Conservation (phyloP, 495 filamentous ascomycete genomes). For the Amphirosellinia nigrospora region DNA sequence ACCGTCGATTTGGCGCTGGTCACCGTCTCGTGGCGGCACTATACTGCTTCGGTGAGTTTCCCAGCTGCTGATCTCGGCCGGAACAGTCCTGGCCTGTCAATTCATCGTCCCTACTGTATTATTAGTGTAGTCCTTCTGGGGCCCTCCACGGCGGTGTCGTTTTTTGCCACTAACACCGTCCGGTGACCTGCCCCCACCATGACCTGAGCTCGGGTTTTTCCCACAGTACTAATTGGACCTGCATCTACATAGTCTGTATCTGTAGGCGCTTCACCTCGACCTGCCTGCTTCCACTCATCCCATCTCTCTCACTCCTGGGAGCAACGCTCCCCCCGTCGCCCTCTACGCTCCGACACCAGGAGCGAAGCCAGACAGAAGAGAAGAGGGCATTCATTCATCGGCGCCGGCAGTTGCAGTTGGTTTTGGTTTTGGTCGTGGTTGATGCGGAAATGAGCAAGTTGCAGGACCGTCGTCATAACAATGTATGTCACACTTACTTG, state of each 20-base stretch:
- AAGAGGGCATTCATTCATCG: conserved; percentile 14
- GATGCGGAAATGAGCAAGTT: conserved; percentile 38
- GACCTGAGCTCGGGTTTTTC: conserved; percentile 38
- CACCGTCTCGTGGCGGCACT: conserved; percentile 26
- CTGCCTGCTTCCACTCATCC: conserved; percentile 13
- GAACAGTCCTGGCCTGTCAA: conserved; percentile 30
- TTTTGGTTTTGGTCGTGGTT: no score
- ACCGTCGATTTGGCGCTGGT: conserved; percentile 21
- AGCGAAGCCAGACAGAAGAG: conserved; percentile 13
- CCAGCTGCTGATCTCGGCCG: conserved; percentile 29
- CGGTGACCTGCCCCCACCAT: conserved; percentile 45
- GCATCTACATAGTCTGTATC: no score
- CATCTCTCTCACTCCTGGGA: conserved; percentile 22
- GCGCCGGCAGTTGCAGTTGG: not conserved
- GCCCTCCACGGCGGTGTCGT: conserved; percentile 35
- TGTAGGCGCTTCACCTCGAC: conserved; percentile 11
- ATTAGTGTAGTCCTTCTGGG: conserved; percentile 26
- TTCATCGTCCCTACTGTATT: conserved; percentile 23
- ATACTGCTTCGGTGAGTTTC: conserved; percentile 29
- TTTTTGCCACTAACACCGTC: conserved; percentile 47
- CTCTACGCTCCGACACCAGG: conserved; percentile 15
- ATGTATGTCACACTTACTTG: conserved; percentile 45
- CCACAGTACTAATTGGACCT: conserved; percentile 28
- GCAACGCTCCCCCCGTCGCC: conserved; percentile 14
- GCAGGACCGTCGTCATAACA: conserved; percentile 38